Conservation (phyloP, 805 yeast genomes). For the Ogataea neopini region DNA sequence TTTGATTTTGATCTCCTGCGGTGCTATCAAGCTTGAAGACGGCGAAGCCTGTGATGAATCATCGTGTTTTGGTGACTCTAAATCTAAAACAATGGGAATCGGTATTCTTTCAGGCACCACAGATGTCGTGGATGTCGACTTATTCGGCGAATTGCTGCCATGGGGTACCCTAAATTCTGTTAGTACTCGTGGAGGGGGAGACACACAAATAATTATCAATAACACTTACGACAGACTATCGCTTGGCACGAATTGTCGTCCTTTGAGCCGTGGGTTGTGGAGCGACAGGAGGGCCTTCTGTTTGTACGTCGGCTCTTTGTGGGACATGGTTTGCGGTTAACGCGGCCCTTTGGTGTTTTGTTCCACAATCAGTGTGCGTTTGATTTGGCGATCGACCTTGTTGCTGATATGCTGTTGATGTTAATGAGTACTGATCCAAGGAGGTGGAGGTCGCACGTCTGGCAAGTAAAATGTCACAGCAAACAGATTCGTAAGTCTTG, state of each 20-base stretch:
- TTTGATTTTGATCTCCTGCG: conserved; percentile 1
- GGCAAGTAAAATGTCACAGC: neutral
- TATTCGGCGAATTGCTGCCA: neutral
- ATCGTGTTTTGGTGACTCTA: neutral
- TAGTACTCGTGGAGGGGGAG: neutral
- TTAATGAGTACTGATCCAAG: neutral
- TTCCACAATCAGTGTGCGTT: neutral
- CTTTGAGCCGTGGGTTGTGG: conserved; percentile 15
- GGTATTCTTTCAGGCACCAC: conserved; percentile 8
- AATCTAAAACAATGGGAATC: conserved; percentile 9
- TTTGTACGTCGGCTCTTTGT: conserved; percentile 19
- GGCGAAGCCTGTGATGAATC: too few relatives aligned
- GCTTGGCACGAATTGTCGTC: conserved; percentile 16
- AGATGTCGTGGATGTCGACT: neutral
- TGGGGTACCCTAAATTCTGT: neutral
- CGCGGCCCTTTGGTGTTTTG: neutral
- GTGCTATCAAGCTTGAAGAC: neutral
- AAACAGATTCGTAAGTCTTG: neutral
- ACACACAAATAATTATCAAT: neutral
- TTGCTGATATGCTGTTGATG: neutral
- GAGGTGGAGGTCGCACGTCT: neutral
- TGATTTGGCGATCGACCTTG: conserved; percentile 1
- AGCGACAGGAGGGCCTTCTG: conserved; percentile 19
- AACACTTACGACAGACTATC: conserved; percentile 14
- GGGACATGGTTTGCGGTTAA: conserved; percentile 8